Percentiles rank a stretch among this genome's conserved stretches.
phyloP scores from a whole-genome alignment of 2,329 filamentous ascomycete genomes.

The Neofusicoccum kwambonambiense region DNA sequence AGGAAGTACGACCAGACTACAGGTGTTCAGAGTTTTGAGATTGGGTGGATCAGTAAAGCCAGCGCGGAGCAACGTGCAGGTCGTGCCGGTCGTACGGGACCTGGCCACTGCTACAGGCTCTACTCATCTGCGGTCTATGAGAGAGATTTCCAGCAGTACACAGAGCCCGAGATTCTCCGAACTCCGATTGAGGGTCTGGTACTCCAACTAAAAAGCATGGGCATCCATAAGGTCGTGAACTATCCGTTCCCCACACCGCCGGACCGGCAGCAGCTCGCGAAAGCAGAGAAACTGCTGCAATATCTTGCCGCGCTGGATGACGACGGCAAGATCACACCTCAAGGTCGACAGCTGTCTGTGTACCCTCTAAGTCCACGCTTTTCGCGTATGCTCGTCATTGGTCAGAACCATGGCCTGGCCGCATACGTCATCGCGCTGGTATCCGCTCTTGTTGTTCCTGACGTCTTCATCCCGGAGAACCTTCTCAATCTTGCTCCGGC shows the following conservation, averaged over 20 bases:
- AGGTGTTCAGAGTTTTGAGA: conserved; percentile 91
- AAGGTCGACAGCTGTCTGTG: conserved; percentile 78
- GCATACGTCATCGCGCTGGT: conserved; percentile 87
- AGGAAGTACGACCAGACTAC: conserved; percentile 83
- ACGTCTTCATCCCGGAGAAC: conserved; percentile 80
- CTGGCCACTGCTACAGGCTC: conserved; percentile 90
- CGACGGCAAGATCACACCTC: conserved; percentile 71
- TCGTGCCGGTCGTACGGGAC: conserved; percentile 91
- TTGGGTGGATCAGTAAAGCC: conserved; percentile 97
- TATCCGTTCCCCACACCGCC: conserved; percentile 96
- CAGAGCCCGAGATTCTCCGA: conserved; percentile 82
- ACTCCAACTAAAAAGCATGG: conserved; percentile 92
- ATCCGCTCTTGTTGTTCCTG: conserved; percentile 81
- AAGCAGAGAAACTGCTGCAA: conserved; percentile 80
- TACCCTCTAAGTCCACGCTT: conserved; percentile 91
- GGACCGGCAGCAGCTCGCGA: conserved; percentile 69
- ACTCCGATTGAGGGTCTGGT: conserved; percentile 90
- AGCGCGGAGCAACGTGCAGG: conserved; percentile 89
- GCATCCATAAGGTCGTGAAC: conserved; percentile 82
- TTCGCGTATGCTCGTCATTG: conserved; percentile 86
- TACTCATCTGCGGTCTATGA: conserved; percentile 96
- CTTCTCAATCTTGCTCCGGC: conserved; percentile 65
- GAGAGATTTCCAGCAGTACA: conserved; percentile 80
- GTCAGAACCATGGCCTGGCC: conserved; percentile 76
- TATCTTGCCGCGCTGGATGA: conserved; percentile 79